Conservation (phyloP, 2,329 filamentous ascomycete genomes). For the Ampelomyces quisqualis region DNA sequence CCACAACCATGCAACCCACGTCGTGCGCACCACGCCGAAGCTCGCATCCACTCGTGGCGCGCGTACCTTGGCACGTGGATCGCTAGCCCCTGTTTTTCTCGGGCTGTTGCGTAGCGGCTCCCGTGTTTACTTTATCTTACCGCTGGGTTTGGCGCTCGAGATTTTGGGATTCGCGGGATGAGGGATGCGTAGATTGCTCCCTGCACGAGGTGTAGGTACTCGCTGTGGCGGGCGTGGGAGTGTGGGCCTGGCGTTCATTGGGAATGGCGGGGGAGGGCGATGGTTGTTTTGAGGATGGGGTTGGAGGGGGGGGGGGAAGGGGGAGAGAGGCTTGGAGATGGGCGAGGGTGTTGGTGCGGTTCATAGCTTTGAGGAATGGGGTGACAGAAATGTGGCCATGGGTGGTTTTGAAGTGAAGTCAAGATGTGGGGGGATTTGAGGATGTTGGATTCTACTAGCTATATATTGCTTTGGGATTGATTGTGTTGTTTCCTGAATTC, state of each 20-base stretch:
- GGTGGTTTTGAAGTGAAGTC: neutral
- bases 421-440: neutral
- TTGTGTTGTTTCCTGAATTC: neutral
- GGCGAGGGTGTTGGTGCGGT: neutral
- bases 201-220: slow-evolving; percentile 49
- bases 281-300: slow-evolving; percentile 38
- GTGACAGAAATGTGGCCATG: neutral
- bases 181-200: slow-evolving; percentile 40
- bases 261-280: slow-evolving; percentile 48
- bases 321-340: slow-evolving; percentile 2
- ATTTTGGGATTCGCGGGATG: slow-evolving; percentile 2
- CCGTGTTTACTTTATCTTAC: too few species aligned
- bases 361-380: neutral
- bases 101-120: too few species aligned
- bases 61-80: slow-evolving; percentile 42
- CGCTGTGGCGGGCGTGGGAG: slow-evolving; percentile 53
- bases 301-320: slow-evolving; percentile 6
- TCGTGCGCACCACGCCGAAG: slow-evolving; percentile 14
- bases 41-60: slow-evolving; percentile 53
- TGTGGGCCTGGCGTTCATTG: slow-evolving; percentile 54
- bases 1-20: neutral
- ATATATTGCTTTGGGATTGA: too few species aligned
- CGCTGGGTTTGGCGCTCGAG: slow-evolving; percentile 12
- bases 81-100: slow-evolving; percentile 14
- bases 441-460: neutral